Evolutionary conservation across 768 basidiomycete species (phyloP).

Genomic region (Collybia nuda): DNA sequence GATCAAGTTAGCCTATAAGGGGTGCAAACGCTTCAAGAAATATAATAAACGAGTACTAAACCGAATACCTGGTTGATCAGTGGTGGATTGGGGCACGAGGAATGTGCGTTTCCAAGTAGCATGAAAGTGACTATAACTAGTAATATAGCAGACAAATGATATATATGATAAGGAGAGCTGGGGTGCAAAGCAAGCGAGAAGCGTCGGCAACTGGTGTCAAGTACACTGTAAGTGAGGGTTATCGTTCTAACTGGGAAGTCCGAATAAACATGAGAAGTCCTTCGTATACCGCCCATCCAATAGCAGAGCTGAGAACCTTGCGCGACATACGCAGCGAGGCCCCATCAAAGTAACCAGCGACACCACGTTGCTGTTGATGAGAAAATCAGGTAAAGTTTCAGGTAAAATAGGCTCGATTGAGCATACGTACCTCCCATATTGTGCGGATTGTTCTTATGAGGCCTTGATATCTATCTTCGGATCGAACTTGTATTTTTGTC

Average conservation of each 20-base stretch:
- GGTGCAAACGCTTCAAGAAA: too few relatives aligned
- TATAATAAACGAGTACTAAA: too few relatives aligned
- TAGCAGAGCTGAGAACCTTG: slow-evolving; percentile 86
- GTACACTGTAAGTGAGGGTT: too few relatives aligned
- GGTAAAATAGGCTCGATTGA: not conserved
- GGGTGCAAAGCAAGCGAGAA: too few relatives aligned
- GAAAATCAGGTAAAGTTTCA: not conserved
- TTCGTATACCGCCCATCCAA: slow-evolving; percentile 93
- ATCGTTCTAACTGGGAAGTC: slow-evolving; percentile 11
- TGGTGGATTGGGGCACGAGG: too few relatives aligned
- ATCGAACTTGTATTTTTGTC: slow-evolving; percentile 94
- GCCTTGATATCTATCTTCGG: slow-evolving; percentile 71
- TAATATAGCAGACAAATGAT: too few relatives aligned
- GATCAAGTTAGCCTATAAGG: too few relatives aligned
- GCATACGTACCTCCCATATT: slow-evolving; percentile 62
- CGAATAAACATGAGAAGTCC: slow-evolving; percentile 64
- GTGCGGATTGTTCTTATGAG: slow-evolving; percentile 61
- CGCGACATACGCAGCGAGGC: slow-evolving; percentile 78
- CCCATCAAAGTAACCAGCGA: slow-evolving; percentile 84
- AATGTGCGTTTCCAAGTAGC: too few relatives aligned
- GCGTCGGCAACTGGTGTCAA: too few relatives aligned
- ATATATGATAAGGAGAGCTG: too few relatives aligned
- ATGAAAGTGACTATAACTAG: too few relatives aligned
- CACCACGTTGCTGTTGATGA: slow-evolving; percentile 68
- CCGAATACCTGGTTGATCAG: too few relatives aligned